These are phyloP conservation scores for Candida ascalaphidarum DNA, from an alignment of 805 yeast species.

Conservation along the genomic window DNA sequence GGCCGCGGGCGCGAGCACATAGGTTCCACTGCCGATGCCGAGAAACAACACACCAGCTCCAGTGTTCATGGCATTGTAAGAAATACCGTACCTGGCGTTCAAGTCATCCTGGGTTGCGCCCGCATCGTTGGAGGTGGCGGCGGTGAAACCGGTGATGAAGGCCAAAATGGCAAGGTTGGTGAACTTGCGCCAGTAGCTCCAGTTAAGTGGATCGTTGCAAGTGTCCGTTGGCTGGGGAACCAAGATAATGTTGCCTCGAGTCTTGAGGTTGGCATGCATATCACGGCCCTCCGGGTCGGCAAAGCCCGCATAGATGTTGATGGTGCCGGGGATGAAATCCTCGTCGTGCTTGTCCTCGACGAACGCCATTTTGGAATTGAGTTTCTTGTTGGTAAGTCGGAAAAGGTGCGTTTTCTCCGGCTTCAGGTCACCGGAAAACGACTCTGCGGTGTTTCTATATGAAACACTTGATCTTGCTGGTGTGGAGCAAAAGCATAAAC, in stretches of 20 bases:
- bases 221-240: conserved; percentile 45
- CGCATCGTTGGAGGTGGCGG: conserved; percentile 69
- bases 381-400: too few species aligned
- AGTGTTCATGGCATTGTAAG: conserved; percentile 63
- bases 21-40: conserved; percentile 59
- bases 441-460: too few species aligned
- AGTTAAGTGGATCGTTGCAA: conserved; percentile 41
- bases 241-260: conserved; percentile 24
- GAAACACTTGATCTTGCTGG: too few species aligned
- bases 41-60: conserved; percentile 75
- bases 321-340: conserved; percentile 11
- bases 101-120: conserved; percentile 63
- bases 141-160: conserved; percentile 58
- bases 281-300: too few species aligned
- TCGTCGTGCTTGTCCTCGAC: conserved; percentile 6
- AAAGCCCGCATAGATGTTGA: conserved; percentile 7
- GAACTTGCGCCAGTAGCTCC: conserved; percentile 26
- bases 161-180: conserved; percentile 33
- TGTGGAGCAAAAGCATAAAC: too few species aligned
- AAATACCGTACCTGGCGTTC: conserved; percentile 52
- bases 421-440: too few species aligned
- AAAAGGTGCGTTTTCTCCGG: too few species aligned
- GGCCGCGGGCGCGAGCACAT: conserved; percentile 60
- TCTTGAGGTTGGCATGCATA: too few species aligned
- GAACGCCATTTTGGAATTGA: too few species aligned